These are phyloP conservation scores for Choricystis sp. DNA, from an alignment of 139 green algal genomes.

Conservation along the genomic window DNA sequence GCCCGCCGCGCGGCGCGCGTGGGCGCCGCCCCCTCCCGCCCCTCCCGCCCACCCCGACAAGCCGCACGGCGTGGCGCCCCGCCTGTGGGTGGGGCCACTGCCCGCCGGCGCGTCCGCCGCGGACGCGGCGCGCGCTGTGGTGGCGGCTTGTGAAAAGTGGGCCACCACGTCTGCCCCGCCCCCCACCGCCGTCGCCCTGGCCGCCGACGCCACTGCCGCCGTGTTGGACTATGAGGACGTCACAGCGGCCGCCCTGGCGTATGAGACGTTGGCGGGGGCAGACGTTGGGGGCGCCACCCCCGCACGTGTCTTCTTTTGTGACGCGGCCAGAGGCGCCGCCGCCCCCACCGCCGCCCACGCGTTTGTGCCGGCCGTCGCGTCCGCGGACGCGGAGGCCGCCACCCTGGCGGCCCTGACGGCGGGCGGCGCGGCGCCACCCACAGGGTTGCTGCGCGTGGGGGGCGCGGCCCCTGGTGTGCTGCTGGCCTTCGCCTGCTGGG, in stretches of 20 bases:
- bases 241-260: neutral
- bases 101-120: too few relatives aligned
- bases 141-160: too few relatives aligned
- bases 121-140: too few relatives aligned
- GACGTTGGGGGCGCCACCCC: too few relatives aligned
- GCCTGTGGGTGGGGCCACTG: neutral
- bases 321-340: neutral
- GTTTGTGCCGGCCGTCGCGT: neutral
- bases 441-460: neutral
- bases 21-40: too few relatives aligned
- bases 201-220: too few relatives aligned
- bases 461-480: neutral
- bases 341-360: neutral
- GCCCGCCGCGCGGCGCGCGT: too few relatives aligned
- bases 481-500: neutral
- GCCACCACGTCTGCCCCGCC: neutral
- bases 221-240: neutral
- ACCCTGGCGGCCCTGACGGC: neutral
- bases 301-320: too few relatives aligned
- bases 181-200: neutral
- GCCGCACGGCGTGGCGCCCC: neutral
- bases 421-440: neutral
- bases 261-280: neutral
- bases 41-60: too few relatives aligned
- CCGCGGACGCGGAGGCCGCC: too few relatives aligned